phyloP scores from a whole-genome alignment of 805 yeast genomes.

The Candida tammaniensis region DNA sequence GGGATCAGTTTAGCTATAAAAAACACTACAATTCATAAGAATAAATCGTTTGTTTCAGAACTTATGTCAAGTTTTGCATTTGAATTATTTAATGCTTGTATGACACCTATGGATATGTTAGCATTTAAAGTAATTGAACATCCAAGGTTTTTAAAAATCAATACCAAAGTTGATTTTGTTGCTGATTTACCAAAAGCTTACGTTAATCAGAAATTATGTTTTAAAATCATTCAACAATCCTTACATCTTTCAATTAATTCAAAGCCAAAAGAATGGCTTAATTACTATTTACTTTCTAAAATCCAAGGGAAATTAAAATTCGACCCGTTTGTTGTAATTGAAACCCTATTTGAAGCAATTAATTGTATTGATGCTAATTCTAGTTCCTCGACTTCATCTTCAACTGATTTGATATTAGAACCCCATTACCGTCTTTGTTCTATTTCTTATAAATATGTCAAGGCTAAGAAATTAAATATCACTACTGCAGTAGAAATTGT shows the following conservation, averaged over 20 bases:
- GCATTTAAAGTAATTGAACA: constrained; percentile 46
- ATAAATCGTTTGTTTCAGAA: constrained; percentile 34
- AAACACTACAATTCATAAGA: not conserved
- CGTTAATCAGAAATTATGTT: constrained; percentile 23
- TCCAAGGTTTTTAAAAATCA: constrained; percentile 32
- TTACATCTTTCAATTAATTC: constrained; percentile 47
- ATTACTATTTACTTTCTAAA: constrained; percentile 57
- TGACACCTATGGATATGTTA: constrained; percentile 62
- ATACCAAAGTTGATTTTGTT: constrained; percentile 23
- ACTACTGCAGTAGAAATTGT: constrained; percentile 40
- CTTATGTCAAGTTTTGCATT: constrained; percentile 56
- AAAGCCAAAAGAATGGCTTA: constrained; percentile 56
- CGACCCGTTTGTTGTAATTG: constrained; percentile 33
- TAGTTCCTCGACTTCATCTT: constrained; percentile 17
- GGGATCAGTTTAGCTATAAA: constrained; percentile 48
- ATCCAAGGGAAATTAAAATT: constrained; percentile 48
- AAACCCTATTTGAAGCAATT: constrained; percentile 45
- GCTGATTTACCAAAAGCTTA: constrained; percentile 20
- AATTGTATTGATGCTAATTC: constrained; percentile 31
- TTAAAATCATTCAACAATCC: constrained; percentile 40
- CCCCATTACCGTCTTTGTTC: constrained; percentile 72
- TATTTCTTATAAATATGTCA: constrained; percentile 54
- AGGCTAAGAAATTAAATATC: constrained; percentile 28
- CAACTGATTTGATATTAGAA: constrained; percentile 63
- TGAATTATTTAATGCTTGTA: constrained; percentile 57